These are phyloP conservation scores for Kickxella alabastrina DNA, from an alignment of 192 early-diverging fungal species.

Conservation along the genomic window DNA sequence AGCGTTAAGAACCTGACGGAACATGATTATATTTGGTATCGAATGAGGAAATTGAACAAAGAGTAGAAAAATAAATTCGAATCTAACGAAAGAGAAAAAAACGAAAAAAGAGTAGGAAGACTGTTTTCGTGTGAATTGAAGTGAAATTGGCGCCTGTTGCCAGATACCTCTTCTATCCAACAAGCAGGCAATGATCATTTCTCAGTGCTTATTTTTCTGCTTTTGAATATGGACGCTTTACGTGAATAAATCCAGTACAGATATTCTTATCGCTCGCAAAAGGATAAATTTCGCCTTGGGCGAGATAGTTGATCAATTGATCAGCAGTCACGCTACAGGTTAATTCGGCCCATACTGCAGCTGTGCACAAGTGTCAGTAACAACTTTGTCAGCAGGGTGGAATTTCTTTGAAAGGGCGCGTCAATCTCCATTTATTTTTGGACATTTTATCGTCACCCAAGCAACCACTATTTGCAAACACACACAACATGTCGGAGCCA, in stretches of 20 bases:
- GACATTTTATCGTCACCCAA: too few species aligned
- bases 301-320: neutral
- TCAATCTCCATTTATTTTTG: too few species aligned
- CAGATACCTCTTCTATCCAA: too few species aligned
- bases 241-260: too few species aligned
- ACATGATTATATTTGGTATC: conserved; percentile 16
- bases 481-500: conserved; percentile 31
- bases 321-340: too few species aligned
- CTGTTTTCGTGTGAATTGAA: neutral
- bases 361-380: neutral
- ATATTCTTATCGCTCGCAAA: neutral
- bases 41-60: neutral
- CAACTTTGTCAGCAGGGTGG: too few species aligned
- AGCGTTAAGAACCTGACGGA: conserved; percentile 37
- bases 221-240: too few species aligned
- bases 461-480: too few species aligned
- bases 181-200: neutral
- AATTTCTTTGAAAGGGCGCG: too few species aligned
- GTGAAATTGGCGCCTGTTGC: too few species aligned
- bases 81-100: neutral
- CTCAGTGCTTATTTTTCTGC: too few species aligned
- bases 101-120: neutral
- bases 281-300: neutral
- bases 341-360: neutral
- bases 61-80: neutral